Evolutionary conservation across 352 stramenopile species (phyloP).

Genomic region (Phytophthora syringae): DNA sequence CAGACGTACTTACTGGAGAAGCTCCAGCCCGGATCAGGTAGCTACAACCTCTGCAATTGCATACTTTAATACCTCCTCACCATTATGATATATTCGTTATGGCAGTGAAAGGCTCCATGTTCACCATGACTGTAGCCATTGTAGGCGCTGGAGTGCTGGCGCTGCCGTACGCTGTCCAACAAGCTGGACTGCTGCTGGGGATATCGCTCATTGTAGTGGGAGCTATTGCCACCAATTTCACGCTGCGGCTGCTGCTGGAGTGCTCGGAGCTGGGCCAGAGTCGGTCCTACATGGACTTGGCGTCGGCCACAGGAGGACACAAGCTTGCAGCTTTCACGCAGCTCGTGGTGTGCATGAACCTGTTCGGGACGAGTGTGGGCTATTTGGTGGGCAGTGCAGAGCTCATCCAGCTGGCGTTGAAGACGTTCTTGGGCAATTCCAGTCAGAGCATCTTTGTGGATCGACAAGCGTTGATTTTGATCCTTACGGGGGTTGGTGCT

Average conservation of each 20-base stretch:
- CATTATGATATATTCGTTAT: too few species aligned
- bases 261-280: conserved; percentile 77
- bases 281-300: conserved; percentile 88
- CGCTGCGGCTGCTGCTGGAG: conserved; percentile 76
- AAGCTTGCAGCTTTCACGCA: conserved; percentile 79
- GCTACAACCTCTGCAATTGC: too few species aligned
- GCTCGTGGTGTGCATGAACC: conserved; percentile 82
- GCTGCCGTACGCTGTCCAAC: conserved; percentile 81
- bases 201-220: conserved; percentile 72
- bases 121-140: conserved; percentile 91
- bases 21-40: conserved; percentile 86
- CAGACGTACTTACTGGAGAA: conserved; percentile 82
- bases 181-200: conserved; percentile 76
- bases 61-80: too few species aligned
- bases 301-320: conserved; percentile 62
- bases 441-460: conserved; percentile 66
- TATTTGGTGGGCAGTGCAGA: conserved; percentile 87
- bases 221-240: conserved; percentile 83
- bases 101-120: conserved; percentile 91
- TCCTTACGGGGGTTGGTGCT: conserved; percentile 74
- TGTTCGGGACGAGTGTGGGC: conserved; percentile 88
- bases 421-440: conserved; percentile 49
- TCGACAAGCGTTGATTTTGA: conserved; percentile 71
- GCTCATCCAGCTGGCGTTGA: conserved; percentile 70
- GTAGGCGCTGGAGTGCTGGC: conserved; percentile 84